These are phyloP conservation scores for Trifolium dubium DNA, from an alignment of 306 rosid genomes.

Conservation along the genomic window DNA sequence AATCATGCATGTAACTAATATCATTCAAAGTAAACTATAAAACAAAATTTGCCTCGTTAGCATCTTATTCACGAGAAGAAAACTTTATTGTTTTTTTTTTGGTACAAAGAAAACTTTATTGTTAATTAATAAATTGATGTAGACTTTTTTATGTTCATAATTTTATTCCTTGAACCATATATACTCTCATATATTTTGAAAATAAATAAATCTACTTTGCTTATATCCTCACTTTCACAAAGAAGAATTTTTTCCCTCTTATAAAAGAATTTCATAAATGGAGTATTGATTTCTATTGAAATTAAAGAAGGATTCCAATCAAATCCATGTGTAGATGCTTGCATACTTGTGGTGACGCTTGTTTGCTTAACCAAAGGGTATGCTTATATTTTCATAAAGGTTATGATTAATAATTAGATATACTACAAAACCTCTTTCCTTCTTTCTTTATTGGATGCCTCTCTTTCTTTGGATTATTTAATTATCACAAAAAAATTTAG, in stretches of 20 bases:
- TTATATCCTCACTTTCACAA: conserved; percentile 30
- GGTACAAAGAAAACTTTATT: conserved; percentile 4
- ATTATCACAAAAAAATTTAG: too few relatives aligned
- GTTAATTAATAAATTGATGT: background rate
- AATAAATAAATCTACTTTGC: conserved; percentile 24
- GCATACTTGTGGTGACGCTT: conserved; percentile 41
- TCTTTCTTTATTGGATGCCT: conserved; percentile 53
- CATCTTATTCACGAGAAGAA: conserved; percentile 30
- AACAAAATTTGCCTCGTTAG: background rate
- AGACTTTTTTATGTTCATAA: background rate
- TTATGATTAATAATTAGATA: conserved; percentile 44
- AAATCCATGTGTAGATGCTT: conserved; percentile 51
- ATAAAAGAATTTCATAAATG: conserved; percentile 41
- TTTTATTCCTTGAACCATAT: conserved; percentile 41
- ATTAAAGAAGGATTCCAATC: conserved; percentile 44
- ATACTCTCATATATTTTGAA: conserved; percentile 34
- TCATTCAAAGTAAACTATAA: conserved; percentile 12
- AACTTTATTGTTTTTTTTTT: background rate
- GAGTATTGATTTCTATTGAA: conserved; percentile 50
- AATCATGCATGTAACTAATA: conserved; percentile 29
- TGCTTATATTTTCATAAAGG: conserved; percentile 49
- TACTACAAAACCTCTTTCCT: conserved; percentile 37
- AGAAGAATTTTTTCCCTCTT: conserved; percentile 12
- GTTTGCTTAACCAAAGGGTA: conserved; percentile 44
- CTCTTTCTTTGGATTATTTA: conserved; percentile 26